phyloP scores from a whole-genome alignment of 495 filamentous ascomycete genomes.

The Hypomontagnella monticulosa region DNA sequence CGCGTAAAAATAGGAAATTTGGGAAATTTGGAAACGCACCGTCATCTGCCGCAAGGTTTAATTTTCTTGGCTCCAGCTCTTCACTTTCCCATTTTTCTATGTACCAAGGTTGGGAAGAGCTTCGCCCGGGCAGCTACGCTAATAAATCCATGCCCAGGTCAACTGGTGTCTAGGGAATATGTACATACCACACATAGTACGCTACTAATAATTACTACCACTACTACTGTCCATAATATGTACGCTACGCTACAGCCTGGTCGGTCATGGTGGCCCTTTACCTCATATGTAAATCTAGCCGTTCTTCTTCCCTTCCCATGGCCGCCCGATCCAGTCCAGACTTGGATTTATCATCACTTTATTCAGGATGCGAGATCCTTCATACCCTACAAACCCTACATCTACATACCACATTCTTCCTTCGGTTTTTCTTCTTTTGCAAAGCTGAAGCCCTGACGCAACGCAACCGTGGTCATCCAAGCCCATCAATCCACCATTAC shows the following conservation, averaged over 20 bases:
- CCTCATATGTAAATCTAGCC: constrained; percentile 41
- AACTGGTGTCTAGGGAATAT: neutral
- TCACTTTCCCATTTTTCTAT: constrained; percentile 25
- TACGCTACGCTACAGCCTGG: no score
- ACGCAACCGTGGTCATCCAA: constrained; percentile 7
- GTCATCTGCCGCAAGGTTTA: constrained; percentile 43
- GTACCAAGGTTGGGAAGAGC: constrained; percentile 33
- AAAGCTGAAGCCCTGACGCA: constrained; percentile 11
- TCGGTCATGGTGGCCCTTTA: no score
- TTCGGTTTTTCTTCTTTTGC: neutral
- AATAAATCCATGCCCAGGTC: no score
- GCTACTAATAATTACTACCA: no score
- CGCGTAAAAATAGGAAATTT: constrained; percentile 43
- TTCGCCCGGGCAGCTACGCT: constrained; percentile 20
- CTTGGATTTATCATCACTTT: constrained; percentile 1
- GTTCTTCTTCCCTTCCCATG: constrained; percentile 23
- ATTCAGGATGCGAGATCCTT: constrained; percentile 22
- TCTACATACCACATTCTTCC: constrained; percentile 6
- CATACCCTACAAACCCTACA: neutral
- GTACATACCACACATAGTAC: no score
- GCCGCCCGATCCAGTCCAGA: constrained; percentile 28
- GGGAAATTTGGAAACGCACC: constrained; percentile 34
- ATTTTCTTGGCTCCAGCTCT: constrained; percentile 38
- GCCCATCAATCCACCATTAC: constrained; percentile 3
- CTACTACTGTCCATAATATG: no score